phyloP scores from a whole-genome alignment of 2,329 filamentous ascomycete species.

The Cordyceps farinosa region DNA sequence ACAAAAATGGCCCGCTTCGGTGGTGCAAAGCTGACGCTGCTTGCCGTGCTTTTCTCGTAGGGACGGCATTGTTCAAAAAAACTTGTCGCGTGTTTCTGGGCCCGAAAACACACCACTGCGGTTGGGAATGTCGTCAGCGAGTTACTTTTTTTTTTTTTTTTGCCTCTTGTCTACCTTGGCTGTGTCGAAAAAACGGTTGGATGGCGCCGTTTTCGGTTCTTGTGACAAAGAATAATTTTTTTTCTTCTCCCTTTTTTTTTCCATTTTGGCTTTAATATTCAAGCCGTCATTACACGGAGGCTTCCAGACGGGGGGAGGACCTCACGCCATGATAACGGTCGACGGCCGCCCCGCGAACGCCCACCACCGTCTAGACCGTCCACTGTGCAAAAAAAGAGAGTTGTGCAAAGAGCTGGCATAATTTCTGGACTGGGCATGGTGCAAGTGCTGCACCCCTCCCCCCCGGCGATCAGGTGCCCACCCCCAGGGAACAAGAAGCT shows the following conservation, averaged over 20 bases:
- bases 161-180: no score
- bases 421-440: background rate
- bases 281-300: background rate
- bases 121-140: background rate
- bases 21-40: no score
- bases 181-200: no score
- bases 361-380: background rate
- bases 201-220: background rate
- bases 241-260: background rate
- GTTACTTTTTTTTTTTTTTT: background rate
- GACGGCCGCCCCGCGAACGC: background rate
- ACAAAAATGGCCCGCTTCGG: no score
- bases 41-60: no score
- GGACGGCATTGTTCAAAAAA: no score
- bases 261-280: background rate
- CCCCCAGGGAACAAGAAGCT: constrained; percentile 5
- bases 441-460: background rate
- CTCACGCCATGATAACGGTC: background rate
- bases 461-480: constrained; percentile 16
- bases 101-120: background rate
- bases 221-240: background rate
- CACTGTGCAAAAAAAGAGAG: background rate
- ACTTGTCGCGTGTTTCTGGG: background rate
- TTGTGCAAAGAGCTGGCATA: background rate
- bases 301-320: background rate